phyloP scores from a whole-genome alignment of 1,284 basidiomycete genomes.

The Anthracocystis panici-leucophaei region DNA sequence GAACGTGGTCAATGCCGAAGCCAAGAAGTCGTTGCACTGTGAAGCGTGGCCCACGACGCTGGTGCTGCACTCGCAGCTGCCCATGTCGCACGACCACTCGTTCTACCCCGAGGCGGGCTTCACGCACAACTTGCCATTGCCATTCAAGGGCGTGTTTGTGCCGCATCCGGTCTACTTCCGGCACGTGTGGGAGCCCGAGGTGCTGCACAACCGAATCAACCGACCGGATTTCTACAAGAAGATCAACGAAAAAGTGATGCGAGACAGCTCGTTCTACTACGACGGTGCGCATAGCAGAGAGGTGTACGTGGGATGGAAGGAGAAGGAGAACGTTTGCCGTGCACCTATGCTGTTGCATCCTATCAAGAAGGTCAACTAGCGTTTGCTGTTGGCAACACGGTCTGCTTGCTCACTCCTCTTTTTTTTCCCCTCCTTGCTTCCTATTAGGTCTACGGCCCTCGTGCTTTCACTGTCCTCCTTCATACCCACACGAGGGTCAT shows the following conservation, averaged over 20 bases:
- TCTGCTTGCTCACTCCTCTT: neutral
- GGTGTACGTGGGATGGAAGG: conserved; percentile 69
- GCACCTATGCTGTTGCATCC: conserved; percentile 68
- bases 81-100: conserved; percentile 64
- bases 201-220: conserved; percentile 66
- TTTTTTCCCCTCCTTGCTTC: neutral
- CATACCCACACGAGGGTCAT: conserved; percentile 40
- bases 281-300: conserved; percentile 66
- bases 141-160: conserved; percentile 69
- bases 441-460: neutral
- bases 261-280: conserved; percentile 68
- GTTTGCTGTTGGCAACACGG: neutral
- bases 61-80: conserved; percentile 68
- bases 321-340: conserved; percentile 65
- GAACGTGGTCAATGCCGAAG: conserved; percentile 69
- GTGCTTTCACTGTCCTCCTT: conserved; percentile 3
- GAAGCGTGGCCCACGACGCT: conserved; percentile 69
- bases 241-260: conserved; percentile 68
- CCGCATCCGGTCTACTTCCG: conserved; percentile 70
- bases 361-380: conserved; percentile 64
- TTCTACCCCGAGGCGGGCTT: conserved; percentile 68
- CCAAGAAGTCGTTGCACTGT: conserved; percentile 69
- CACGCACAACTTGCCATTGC: conserved; percentile 67
- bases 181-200: conserved; percentile 66
- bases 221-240: conserved; percentile 68